Evolutionary conservation across 2,329 filamentous ascomycete species (phyloP), one percentile per base, ranked within the genome.

Genomic region (Alternaria incomplexa): DNA sequence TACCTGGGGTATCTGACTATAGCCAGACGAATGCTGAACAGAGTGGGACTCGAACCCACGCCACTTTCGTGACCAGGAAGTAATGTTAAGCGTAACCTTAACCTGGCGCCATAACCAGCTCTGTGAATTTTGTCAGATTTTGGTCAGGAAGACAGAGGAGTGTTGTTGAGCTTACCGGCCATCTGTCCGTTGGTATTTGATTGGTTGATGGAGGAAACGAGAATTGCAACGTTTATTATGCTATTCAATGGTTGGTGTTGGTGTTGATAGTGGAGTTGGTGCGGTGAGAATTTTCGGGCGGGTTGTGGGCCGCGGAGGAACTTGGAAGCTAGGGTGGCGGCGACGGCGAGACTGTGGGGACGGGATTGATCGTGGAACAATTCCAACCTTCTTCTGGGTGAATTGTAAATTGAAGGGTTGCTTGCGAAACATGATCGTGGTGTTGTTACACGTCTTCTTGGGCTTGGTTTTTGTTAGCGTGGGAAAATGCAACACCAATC

Each of bases 21-120:
- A 30, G 28, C 28, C 28, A 61, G 70, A 77, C 72, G 69, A 73
- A 76, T 73, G 58, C 48, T 78, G 76, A 78, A 74, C 71, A 77
- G 75, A 77, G 75, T 76, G 74, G 73, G 76, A 78, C 75, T 78
- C 71, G 74, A 77, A 77, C 76, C 73, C 76, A 77, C 76, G 76
- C 75, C 73, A 76, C 71, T 76, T 76, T 73, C 75, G 72, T 75
- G 73, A 77, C 74, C 74, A 77, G 75, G 73, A 75, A 71, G 26
- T 26, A 36, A 20, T 36, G 58, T 61, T 56, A 61, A 61, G 58
- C 48, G 32, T 48, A 61, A 61, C 58, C 58, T 61, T 61, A 61
- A 61, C 58, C 58, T 61, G 58, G 58, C 58, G 58, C 58, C 58
- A 61, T 61, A 61, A 61, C 58, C 58, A 61, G 32, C 58, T 58